These are phyloP conservation scores for Cryptococcus floricola DNA, from an alignment of 1,284 basidiomycete genomes.

Conservation along the genomic window DNA sequence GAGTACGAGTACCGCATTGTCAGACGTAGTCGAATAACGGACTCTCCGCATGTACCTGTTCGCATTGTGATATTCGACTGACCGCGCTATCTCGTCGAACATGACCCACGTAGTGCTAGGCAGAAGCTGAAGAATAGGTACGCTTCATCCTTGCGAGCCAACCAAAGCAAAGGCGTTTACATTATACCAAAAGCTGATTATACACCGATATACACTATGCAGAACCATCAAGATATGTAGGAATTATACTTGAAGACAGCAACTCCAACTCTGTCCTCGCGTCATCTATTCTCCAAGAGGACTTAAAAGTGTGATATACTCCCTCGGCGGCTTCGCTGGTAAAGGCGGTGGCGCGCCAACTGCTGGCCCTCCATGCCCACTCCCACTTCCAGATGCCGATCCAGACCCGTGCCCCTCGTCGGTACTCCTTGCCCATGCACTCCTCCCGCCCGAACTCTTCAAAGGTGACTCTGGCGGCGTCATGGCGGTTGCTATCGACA, in stretches of 20 bases:
- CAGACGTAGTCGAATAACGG: too few species aligned
- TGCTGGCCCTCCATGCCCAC: constrained; percentile 8
- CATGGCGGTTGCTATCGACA: neutral
- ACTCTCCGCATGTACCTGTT: too few species aligned
- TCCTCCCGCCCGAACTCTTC: constrained; percentile 11
- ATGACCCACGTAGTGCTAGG: too few species aligned
- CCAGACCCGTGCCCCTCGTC: neutral
- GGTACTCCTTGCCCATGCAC: constrained; percentile 6
- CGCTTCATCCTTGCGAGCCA: too few species aligned
- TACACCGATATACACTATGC: too few species aligned
- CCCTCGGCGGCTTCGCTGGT: constrained; percentile 38
- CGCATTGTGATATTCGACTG: neutral
- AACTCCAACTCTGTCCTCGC: too few species aligned
- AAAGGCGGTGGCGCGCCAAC: constrained; percentile 34
- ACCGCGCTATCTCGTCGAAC: neutral
- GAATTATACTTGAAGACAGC: too few species aligned
- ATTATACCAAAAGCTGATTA: too few species aligned
- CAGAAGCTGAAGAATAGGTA: too few species aligned
- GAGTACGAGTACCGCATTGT: too few species aligned
- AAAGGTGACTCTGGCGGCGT: constrained; percentile 7
- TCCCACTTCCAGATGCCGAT: neutral
- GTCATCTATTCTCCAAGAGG: constrained; percentile 12
- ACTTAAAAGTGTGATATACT: constrained; percentile 38
- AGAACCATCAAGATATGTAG: too few species aligned
- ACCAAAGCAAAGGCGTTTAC: too few species aligned